phyloP scores from a whole-genome alignment of 1,139 yeast genomes.

The Blastobotrys arbuscula region DNA sequence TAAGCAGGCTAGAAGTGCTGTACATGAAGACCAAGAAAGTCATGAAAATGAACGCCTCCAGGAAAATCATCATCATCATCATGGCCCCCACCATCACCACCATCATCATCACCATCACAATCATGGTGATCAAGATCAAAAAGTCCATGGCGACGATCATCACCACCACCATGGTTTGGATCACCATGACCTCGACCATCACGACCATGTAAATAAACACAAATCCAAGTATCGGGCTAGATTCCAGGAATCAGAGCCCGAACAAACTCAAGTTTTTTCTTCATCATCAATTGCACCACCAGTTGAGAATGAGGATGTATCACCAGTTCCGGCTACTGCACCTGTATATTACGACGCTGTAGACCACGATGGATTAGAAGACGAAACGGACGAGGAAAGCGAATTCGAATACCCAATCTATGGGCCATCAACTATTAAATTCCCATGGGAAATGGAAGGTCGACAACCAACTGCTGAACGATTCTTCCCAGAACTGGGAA shows the following conservation, averaged over 20 bases:
- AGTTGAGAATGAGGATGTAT: too few species aligned
- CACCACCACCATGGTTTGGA: too few species aligned
- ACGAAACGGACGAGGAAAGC: background rate
- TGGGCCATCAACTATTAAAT: constrained; percentile 13
- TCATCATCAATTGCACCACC: background rate
- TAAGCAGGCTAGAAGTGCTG: constrained; percentile 3
- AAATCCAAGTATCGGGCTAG: too few species aligned
- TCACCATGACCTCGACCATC: too few species aligned
- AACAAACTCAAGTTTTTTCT: background rate
- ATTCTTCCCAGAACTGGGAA: constrained; percentile 13
- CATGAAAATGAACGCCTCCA: background rate
- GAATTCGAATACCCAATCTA: constrained; percentile 2
- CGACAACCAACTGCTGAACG: constrained; percentile 15
- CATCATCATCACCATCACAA: constrained; percentile 1
- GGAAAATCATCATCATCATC: background rate
- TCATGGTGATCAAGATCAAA: too few species aligned
- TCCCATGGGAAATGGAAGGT: constrained; percentile 15
- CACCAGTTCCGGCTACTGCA: too few species aligned
- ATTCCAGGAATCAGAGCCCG: background rate
- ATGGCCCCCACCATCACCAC: background rate
- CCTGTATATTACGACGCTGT: too few species aligned
- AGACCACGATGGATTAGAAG: constrained; percentile 1
- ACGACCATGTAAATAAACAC: too few species aligned
- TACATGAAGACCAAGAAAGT: background rate
- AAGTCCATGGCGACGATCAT: too few species aligned